Evolutionary conservation across 2,329 filamentous ascomycete genomes (phyloP).

Genomic region (Gaeumannomyces sp.): DNA sequence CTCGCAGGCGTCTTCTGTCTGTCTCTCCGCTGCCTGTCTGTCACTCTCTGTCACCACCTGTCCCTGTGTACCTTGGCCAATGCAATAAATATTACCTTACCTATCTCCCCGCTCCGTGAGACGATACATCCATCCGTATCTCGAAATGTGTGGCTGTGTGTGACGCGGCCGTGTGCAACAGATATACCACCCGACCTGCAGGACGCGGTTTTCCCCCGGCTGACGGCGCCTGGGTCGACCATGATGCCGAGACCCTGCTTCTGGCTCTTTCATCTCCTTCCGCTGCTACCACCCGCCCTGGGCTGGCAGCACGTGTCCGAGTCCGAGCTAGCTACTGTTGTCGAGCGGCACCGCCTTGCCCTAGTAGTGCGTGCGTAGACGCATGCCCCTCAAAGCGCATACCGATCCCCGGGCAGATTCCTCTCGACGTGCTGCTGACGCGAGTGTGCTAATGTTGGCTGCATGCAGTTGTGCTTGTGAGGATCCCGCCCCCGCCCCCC

Average conservation of each 20-base stretch:
- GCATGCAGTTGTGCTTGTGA: constrained; percentile 5
- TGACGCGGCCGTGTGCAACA: background rate
- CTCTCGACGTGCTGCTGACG: background rate
- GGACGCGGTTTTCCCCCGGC: background rate
- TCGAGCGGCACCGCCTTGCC: background rate
- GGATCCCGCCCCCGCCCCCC: background rate
- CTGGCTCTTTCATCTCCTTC: background rate
- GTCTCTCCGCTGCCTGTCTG: background rate
- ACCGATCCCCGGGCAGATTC: background rate
- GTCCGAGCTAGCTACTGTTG: background rate
- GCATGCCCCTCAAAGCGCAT: no score
- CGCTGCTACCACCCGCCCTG: background rate
- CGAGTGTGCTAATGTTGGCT: background rate
- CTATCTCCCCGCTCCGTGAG: background rate
- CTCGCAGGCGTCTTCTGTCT: background rate
- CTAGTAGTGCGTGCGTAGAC: background rate
- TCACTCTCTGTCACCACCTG: background rate
- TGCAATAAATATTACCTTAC: background rate
- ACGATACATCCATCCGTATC: background rate
- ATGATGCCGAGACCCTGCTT: background rate
- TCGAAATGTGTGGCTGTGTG: background rate
- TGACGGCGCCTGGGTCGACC: background rate
- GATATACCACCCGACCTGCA: background rate
- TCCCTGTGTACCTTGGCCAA: no score
- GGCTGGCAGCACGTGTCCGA: background rate